Conservation (phyloP, 164 flowering plant genomes). For the Umbilicus rupestris region DNA sequence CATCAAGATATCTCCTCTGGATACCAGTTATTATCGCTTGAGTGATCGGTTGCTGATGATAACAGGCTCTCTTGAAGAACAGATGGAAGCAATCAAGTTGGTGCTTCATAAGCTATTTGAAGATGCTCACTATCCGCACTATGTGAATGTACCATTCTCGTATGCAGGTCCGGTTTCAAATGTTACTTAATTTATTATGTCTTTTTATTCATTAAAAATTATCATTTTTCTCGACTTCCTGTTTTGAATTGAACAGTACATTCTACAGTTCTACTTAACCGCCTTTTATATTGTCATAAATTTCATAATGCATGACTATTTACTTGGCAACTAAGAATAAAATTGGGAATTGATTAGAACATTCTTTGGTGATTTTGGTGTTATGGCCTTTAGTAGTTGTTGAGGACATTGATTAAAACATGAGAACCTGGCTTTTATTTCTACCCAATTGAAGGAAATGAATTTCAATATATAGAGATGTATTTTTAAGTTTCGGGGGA, state of each 20-base stretch:
- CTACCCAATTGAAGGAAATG: not conserved
- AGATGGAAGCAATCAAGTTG: conserved; percentile 68
- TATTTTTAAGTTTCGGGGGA: not conserved
- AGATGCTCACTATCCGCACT: conserved; percentile 72
- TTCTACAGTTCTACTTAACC: not conserved
- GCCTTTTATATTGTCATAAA: not conserved
- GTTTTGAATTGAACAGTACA: not conserved
- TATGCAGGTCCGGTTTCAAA: conserved; percentile 57
- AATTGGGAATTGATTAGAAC: not conserved
- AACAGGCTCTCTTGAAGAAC: conserved; percentile 73
- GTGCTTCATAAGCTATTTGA: conserved; percentile 68
- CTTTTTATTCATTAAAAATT: not conserved
- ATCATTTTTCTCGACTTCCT: not conserved
- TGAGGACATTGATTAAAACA: too few species aligned
- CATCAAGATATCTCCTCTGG: conserved; percentile 90
- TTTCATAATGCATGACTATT: not conserved
- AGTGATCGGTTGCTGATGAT: conserved; percentile 82
- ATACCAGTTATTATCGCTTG: conserved; percentile 50
- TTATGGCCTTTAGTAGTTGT: too few species aligned
- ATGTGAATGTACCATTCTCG: conserved; percentile 60
- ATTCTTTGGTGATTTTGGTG: too few species aligned
- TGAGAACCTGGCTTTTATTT: not conserved
- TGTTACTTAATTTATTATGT: not conserved
- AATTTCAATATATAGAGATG: not conserved
- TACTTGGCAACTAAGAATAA: not conserved